These are phyloP conservation scores for Eudorina sp. DNA, from an alignment of 139 green algal genomes.

Conservation along the genomic window DNA sequence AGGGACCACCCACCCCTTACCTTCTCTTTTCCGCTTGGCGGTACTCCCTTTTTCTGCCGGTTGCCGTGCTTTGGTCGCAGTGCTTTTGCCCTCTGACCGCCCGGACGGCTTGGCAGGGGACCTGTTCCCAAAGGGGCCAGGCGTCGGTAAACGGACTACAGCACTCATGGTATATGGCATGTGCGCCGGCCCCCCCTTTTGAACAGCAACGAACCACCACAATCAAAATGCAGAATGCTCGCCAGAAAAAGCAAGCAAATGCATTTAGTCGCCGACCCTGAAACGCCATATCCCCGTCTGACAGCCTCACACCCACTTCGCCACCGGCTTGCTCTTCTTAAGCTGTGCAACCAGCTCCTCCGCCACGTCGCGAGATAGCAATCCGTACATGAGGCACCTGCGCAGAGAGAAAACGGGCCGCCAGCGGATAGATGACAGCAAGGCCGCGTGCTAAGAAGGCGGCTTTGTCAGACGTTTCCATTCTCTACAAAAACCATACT, in stretches of 20 bases:
- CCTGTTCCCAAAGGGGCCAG: neutral
- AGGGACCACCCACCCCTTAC: neutral
- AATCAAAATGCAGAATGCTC: too few relatives aligned
- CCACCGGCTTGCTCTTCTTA: conserved; percentile 2
- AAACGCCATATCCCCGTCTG: neutral
- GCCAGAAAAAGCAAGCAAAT: too few relatives aligned
- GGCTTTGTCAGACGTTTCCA: too few relatives aligned
- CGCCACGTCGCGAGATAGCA: conserved; percentile 76
- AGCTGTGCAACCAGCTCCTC: conserved; percentile 59
- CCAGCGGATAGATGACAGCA: too few relatives aligned
- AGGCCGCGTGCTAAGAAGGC: too few relatives aligned
- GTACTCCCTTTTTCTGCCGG: conserved; percentile 6
- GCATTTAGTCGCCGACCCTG: too few relatives aligned
- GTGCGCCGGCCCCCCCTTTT: too few relatives aligned
- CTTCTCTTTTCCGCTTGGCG: conserved; percentile 14
- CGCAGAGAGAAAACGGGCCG: too few relatives aligned
- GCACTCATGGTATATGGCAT: too few relatives aligned
- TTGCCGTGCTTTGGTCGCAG: neutral
- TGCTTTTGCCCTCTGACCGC: neutral
- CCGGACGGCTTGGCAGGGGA: conserved; percentile 15
- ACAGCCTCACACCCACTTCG: conserved; percentile 38
- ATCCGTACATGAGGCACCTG: conserved; percentile 73
- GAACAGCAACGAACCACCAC: too few relatives aligned
- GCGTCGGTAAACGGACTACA: too few relatives aligned
- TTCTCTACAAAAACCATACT: too few relatives aligned